Conservation (phyloP, 2,329 filamentous ascomycete species). For the Domatiomyces globalis region DNA sequence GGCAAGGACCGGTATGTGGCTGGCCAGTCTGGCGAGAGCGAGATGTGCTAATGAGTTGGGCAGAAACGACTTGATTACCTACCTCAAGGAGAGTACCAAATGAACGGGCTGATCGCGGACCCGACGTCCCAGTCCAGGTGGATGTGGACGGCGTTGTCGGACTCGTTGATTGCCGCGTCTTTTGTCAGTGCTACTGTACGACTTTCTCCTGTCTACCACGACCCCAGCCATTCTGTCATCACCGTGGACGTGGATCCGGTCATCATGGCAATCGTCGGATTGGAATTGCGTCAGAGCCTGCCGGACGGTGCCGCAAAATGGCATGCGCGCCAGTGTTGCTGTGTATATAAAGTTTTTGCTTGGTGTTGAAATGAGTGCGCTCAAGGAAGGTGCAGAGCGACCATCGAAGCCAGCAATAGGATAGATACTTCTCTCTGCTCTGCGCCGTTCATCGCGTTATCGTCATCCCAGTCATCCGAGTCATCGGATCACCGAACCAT, state of each 20-base stretch:
- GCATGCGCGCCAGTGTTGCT: slow-evolving; percentile 3
- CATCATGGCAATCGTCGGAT: neutral
- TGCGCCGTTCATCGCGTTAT: neutral
- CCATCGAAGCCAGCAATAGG: slow-evolving; percentile 2
- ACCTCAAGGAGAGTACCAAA: slow-evolving; percentile 21
- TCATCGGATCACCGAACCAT: neutral
- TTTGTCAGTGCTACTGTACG: neutral
- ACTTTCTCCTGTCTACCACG: neutral
- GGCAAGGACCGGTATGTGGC: slow-evolving; percentile 55
- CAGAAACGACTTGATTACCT: slow-evolving; percentile 88
- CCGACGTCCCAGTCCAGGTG: neutral
- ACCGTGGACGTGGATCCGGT: neutral
- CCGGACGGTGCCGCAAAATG: neutral
- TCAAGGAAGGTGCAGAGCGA: slow-evolving; percentile 7
- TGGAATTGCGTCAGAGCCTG: neutral
- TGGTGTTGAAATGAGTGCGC: slow-evolving; percentile 9
- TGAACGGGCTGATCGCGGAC: slow-evolving; percentile 9
- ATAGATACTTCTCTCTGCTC: slow-evolving; percentile 9
- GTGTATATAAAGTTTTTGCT: slow-evolving; percentile 14
- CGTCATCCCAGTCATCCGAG: neutral
- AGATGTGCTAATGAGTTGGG: neutral
- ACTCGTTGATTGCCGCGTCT: neutral
- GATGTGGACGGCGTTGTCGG: slow-evolving; percentile 3
- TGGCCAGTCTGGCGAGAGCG: neutral
- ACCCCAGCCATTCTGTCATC: neutral